Evolutionary conservation across 345 rosid genomes (phyloP).

Genomic region (Pelargonium nanum): DNA sequence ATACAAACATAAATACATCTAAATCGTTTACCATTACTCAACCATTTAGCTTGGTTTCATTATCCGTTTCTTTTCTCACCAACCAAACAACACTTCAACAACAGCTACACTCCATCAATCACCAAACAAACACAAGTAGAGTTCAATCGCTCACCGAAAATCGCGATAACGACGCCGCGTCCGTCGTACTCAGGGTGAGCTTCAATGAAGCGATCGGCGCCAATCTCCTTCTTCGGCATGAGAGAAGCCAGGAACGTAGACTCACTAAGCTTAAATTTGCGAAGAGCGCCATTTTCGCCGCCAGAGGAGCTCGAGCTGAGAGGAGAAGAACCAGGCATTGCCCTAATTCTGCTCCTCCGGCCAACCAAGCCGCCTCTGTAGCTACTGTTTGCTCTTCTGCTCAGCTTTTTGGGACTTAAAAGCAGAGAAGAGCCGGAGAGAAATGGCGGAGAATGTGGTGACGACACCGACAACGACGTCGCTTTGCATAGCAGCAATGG

Average conservation of each 20-base stretch:
- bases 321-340: conserved; percentile 66
- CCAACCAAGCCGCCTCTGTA: background rate
- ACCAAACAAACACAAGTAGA: too few relatives aligned
- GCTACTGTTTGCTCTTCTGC: too few relatives aligned
- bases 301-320: conserved; percentile 25
- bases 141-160: conserved; percentile 59
- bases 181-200: conserved; percentile 79
- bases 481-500: background rate
- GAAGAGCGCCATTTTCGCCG: conserved; percentile 49
- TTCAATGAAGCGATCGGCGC: conserved; percentile 74
- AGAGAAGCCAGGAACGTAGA: conserved; percentile 88
- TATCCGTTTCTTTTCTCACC: too few relatives aligned
- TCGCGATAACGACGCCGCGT: conserved; percentile 73
- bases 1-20: too few relatives aligned
- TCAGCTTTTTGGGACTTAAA: conserved; percentile 13
- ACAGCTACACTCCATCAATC: too few relatives aligned
- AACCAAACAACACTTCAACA: too few relatives aligned
- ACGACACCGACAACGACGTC: too few relatives aligned
- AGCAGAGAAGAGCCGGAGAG: conserved; percentile 11
- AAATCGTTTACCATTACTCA: too few relatives aligned
- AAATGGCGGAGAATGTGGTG: conserved; percentile 6
- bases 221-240: conserved; percentile 92
- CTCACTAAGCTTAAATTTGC: conserved; percentile 62
- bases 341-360: conserved; percentile 25
- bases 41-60: too few relatives aligned